These are phyloP conservation scores for Talaromyces islandicus DNA, from an alignment of 2,329 filamentous ascomycete genomes.

Conservation along the genomic window DNA sequence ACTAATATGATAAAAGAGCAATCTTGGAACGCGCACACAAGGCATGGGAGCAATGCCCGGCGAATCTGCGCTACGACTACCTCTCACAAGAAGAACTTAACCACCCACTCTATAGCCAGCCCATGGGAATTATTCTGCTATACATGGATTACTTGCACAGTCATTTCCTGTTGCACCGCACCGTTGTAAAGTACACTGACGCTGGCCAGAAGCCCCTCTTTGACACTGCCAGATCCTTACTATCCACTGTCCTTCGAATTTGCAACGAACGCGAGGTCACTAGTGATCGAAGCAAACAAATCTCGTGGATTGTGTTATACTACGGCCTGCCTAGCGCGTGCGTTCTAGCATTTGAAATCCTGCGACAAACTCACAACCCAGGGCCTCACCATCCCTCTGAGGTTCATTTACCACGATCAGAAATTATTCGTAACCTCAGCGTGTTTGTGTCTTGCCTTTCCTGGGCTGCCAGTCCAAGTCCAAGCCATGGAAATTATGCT, in stretches of 20 bases:
- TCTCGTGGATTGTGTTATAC: conserved; percentile 27
- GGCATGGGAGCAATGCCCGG: conserved; percentile 15
- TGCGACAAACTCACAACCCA: conserved; percentile 24
- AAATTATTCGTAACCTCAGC: conserved; percentile 19
- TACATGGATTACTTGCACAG: conserved; percentile 32
- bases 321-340: conserved; percentile 23
- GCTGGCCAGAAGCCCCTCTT: conserved; percentile 26
- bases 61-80: conserved; percentile 15
- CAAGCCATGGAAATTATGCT: conserved; percentile 29
- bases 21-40: conserved; percentile 15
- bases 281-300: conserved; percentile 27
- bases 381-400: conserved; percentile 12
- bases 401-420: conserved; percentile 15
- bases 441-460: conserved; percentile 18
- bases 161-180: conserved; percentile 27
- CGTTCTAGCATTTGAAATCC: conserved; percentile 23
- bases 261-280: conserved; percentile 21
- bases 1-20: conserved; percentile 2
- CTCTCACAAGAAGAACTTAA: conserved; percentile 11
- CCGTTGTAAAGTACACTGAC: conserved; percentile 26
- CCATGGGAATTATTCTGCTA: conserved; percentile 15
- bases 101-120: conserved; percentile 9
- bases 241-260: conserved; percentile 25
- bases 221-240: conserved; percentile 24
- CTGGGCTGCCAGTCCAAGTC: conserved; percentile 27